These are phyloP conservation scores for Umbelopsis ramanniana DNA, from an alignment of 192 early-diverging fungal species.

Conservation along the genomic window DNA sequence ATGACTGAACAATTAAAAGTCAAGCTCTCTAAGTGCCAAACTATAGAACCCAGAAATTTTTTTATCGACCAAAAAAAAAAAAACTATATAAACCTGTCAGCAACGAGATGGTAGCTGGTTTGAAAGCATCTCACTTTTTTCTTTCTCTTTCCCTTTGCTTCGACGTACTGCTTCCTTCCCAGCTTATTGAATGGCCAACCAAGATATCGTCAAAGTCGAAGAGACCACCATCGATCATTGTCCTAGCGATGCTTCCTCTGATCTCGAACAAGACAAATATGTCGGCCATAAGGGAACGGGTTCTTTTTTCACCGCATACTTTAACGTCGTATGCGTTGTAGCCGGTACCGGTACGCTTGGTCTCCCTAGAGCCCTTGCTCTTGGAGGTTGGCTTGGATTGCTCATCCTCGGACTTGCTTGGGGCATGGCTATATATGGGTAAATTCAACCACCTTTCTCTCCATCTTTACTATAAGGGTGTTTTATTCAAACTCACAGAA, in stretches of 20 bases:
- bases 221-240: conserved; percentile 28
- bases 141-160: not conserved
- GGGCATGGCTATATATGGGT: conserved; percentile 64
- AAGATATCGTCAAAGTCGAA: conserved; percentile 25
- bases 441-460: not conserved
- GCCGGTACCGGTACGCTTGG: conserved; percentile 86
- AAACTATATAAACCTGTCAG: no score
- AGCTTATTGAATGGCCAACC: conserved; percentile 4
- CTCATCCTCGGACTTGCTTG: conserved; percentile 71
- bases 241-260: conserved; percentile 24
- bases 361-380: conserved; percentile 76
- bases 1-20: not conserved
- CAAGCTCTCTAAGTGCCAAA: no score
- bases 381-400: conserved; percentile 78
- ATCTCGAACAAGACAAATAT: conserved; percentile 12
- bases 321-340: conserved; percentile 48
- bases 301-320: conserved; percentile 33
- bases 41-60: not conserved
- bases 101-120: no score
- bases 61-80: not conserved
- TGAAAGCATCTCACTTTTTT: not conserved
- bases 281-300: conserved; percentile 26
- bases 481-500: not conserved
- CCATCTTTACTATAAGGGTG: not conserved
- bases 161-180: not conserved